Conservation (phyloP, 345 rosid species). For the Laguncularia racemosa region DNA sequence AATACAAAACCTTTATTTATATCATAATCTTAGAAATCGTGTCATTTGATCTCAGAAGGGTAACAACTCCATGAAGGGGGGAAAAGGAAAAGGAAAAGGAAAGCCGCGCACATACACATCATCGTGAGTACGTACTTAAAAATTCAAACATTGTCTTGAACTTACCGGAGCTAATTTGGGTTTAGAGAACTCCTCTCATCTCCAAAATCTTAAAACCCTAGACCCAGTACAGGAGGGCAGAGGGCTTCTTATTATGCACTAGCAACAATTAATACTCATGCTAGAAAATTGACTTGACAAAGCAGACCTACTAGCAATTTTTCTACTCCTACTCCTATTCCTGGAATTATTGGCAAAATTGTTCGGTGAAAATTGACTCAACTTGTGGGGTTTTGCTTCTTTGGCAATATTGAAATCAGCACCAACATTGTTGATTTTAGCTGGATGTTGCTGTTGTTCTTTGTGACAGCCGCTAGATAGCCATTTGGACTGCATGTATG, state of each 20-base stretch:
- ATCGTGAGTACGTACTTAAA: too few relatives aligned
- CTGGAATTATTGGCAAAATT: constrained; percentile 10
- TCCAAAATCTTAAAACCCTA: neutral
- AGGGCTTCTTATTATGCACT: neutral
- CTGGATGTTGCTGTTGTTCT: neutral
- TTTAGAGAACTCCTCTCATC: neutral
- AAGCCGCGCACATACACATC: too few relatives aligned
- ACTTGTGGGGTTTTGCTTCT: too few relatives aligned
- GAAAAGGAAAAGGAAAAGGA: too few relatives aligned
- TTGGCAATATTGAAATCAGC: neutral
- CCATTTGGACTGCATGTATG: constrained; percentile 54
- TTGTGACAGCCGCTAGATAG: constrained; percentile 8
- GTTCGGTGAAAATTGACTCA: too few relatives aligned
- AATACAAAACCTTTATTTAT: too few relatives aligned
- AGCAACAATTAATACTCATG: constrained; percentile 41
- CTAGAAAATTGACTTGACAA: constrained; percentile 39
- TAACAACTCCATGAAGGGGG: too few relatives aligned
- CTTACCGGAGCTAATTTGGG: neutral
- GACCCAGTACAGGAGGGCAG: neutral
- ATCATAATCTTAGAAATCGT: too few relatives aligned
- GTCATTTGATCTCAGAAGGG: too few relatives aligned
- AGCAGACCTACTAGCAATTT: constrained; percentile 27
- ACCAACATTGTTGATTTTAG: neutral
- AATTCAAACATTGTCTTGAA: too few relatives aligned
- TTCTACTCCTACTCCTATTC: constrained; percentile 6